Percentiles rank a stretch among this genome's conserved stretches.
Evolutionary conservation across 371 early-diverging fungal genomes (phyloP).

Genomic region (Mucor ambiguus): DNA sequence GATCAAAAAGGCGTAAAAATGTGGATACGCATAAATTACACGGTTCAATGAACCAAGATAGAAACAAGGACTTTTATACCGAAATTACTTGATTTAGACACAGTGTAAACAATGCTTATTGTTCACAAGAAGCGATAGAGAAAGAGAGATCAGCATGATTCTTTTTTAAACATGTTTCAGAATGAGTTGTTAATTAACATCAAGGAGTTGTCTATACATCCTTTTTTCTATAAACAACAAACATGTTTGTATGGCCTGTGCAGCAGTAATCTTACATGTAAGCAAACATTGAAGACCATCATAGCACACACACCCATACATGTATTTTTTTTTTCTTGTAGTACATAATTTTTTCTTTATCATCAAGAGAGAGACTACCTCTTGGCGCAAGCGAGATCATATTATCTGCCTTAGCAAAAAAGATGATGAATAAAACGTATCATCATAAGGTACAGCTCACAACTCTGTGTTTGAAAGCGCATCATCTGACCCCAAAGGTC

Average conservation of each 20-base stretch:
- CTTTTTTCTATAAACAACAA: conserved; percentile 3
- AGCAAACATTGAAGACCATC: conserved; percentile 17
- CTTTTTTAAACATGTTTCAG: too few species aligned
- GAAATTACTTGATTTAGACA: not conserved
- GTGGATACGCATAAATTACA: not conserved
- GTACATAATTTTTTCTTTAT: not conserved
- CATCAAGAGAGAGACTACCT: not conserved
- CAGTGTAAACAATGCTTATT: conserved; percentile 1
- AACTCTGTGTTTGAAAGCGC: not conserved
- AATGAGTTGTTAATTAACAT: not conserved
- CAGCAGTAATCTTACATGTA: conserved; percentile 1
- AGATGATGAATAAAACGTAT: not conserved
- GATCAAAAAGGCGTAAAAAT: not conserved
- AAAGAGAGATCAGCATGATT: not conserved
- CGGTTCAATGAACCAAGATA: not conserved
- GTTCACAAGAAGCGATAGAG: not conserved
- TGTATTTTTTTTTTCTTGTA: conserved; percentile 8
- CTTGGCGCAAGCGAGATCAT: too few species aligned
- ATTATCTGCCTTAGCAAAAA: too few species aligned
- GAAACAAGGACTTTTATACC: not conserved
- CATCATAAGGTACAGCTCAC: conserved; percentile 5
- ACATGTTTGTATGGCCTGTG: conserved; percentile 20
- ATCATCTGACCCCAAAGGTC: conserved; percentile 2
- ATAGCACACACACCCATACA: conserved; percentile 9
- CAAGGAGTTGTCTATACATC: not conserved